These are phyloP conservation scores for Penstemon barbatus DNA, from an alignment of 257 asterid species.

Conservation along the genomic window DNA sequence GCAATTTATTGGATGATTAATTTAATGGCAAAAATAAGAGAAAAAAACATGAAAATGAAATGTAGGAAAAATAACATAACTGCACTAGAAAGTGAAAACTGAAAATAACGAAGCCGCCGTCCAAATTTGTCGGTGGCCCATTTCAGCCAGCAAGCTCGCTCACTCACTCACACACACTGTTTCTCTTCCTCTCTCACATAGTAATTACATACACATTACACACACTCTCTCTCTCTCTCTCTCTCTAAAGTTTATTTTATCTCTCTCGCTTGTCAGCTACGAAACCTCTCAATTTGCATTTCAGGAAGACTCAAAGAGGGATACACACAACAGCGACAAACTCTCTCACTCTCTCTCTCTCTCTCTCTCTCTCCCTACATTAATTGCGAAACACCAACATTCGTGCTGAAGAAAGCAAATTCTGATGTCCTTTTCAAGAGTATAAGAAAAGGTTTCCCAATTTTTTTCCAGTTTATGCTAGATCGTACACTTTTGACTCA, in stretches of 20 bases:
- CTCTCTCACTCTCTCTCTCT: neutral
- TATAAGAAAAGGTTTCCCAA: constrained; percentile 28
- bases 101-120: neutral
- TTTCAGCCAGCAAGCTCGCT: neutral
- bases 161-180: no score
- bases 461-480: constrained; percentile 8
- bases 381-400: constrained; percentile 19
- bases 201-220: no score
- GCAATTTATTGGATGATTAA: no score
- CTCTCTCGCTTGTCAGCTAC: neutral
- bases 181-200: no score
- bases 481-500: constrained; percentile 29
- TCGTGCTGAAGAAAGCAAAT: constrained; percentile 30
- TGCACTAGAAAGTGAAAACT: neutral
- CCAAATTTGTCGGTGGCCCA: constrained; percentile 17
- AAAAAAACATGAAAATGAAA: no score
- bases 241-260: neutral
- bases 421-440: constrained; percentile 28
- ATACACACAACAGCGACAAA: neutral
- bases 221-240: neutral
- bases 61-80: no score
- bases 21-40: no score
- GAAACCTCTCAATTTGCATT: neutral
- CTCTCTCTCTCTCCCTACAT: constrained; percentile 5
- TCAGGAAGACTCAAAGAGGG: constrained; percentile 19